Base-by-base conservation (phyloP, 768 basidiomycete species). In the Tulasnella sp. region DNA sequence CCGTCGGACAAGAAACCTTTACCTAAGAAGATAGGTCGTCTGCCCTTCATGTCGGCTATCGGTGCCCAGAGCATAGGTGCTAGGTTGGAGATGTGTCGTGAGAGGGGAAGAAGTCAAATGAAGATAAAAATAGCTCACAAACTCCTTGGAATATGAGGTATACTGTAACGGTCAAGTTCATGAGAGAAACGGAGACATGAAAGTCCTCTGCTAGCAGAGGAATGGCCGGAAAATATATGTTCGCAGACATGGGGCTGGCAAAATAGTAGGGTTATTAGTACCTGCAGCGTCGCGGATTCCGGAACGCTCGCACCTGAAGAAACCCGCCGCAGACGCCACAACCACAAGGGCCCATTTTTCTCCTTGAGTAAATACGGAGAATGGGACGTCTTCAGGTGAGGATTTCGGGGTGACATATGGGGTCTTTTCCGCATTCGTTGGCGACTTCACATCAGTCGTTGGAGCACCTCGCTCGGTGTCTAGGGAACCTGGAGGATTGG, bases 151-250 rank as follows among this genome's bases (percentile, higher is more conserved):
- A 59, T 11, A 62, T 49, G 45, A 70, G 62, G 45, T 68, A 69
- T 14, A 67, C 41, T 1, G 69, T 68, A 9, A 70, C 62, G 1
- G 69, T 67, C 23, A 69, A 58, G 53, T 66, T 67, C 42, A 70
- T 68, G 3, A 62, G 57, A 39, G 63, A 62, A 43, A 62, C 62
- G 6, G 62, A 60, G 9, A 60, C 57, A 35, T 62, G 39, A 52
- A 70, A 69, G 4, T 63, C 66, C 4, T 45, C 36, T 8, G 66
- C 62, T 11, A 70, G 45, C 1, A 64, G 58, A 0, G 69, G 69
- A 7, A 70, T 65, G 15, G 65, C 67, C 1, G 69, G 69, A 15
- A 67, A 66, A 56, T 66, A 69, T 49, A 69, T 69, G 43, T 64
- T 66, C 6, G 64, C 61, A 0, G 65, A 65, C 3, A 69, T 65